phyloP scores from a whole-genome alignment of 2,329 filamentous ascomycete genomes.

The Phaeoacremonium minimum region DNA sequence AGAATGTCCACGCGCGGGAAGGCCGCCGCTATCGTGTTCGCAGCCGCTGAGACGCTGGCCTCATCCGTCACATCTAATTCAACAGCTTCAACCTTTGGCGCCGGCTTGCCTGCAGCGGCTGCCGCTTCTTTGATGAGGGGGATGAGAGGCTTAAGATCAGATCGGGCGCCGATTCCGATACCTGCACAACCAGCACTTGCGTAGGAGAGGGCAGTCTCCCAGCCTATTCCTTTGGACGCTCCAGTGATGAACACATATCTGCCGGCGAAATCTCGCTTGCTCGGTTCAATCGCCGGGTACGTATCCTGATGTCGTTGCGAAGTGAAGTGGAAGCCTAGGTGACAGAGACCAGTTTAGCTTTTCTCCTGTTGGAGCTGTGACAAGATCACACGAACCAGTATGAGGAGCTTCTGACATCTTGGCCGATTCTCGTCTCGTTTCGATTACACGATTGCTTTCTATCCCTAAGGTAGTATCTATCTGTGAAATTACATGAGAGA shows the following conservation, averaged over 20 bases:
- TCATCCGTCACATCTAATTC: constrained; percentile 12
- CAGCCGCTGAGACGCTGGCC: constrained; percentile 24
- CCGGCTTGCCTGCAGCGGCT: constrained; percentile 1
- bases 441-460: too few species aligned
- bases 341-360: too few species aligned
- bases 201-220: constrained; percentile 6
- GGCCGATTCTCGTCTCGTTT: too few species aligned
- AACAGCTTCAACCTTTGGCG: constrained; percentile 4
- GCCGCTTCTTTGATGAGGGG: constrained; percentile 1
- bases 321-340: not conserved
- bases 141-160: not conserved
- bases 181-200: constrained; percentile 5
- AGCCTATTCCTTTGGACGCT: constrained; percentile 8
- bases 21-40: constrained; percentile 22
- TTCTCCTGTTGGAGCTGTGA: too few species aligned
- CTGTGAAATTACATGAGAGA: too few species aligned
- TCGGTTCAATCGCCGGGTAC: constrained; percentile 7
- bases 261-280: constrained; percentile 6
- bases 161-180: constrained; percentile 4
- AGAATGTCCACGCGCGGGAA: constrained; percentile 26
- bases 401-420: too few species aligned
- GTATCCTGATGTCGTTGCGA: constrained; percentile 11
- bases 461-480: too few species aligned
- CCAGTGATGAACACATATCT: constrained; percentile 10
- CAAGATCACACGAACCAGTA: too few species aligned